phyloP scores from a whole-genome alignment of 495 filamentous ascomycete species.

The Alectoria sarmentosa region DNA sequence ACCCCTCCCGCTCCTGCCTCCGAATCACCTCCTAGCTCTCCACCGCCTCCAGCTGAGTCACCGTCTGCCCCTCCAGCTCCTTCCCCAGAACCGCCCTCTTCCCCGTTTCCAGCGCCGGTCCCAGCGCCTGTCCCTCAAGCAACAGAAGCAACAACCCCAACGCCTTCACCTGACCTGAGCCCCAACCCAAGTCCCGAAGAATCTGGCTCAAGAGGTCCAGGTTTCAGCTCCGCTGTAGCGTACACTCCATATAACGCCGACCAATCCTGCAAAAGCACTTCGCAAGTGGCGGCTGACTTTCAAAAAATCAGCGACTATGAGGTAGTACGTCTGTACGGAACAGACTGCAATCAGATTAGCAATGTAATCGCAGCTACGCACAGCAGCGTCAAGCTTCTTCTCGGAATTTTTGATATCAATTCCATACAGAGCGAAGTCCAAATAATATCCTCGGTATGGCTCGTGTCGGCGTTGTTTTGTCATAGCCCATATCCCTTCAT shows the following conservation, averaged over 20 bases:
- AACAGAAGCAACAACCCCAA: background rate
- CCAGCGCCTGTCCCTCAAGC: background rate
- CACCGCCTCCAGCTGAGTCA: background rate
- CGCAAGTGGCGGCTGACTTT: conserved; percentile 58
- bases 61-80: background rate
- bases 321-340: conserved; percentile 71
- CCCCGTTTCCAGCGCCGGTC: background rate
- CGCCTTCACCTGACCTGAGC: background rate
- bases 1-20: background rate
- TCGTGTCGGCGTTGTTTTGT: background rate
- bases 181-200: background rate
- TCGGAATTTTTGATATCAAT: conserved; percentile 62
- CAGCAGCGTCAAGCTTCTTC: conserved; percentile 57
- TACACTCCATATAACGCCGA: conserved; percentile 69
- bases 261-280: conserved; percentile 57
- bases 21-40: background rate
- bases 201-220: conserved; percentile 15
- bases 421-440: conserved; percentile 46
- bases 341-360: conserved; percentile 65
- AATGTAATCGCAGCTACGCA: conserved; percentile 54
- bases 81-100: conserved; percentile 7
- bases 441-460: conserved; percentile 38
- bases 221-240: conserved; percentile 50
- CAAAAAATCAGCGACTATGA: conserved; percentile 44
- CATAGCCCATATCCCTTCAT: background rate